Percentiles rank a stretch among this genome's conserved stretches.
Evolutionary conservation across 73 alveolate species (phyloP).

Genomic region (Blepharisma japonicum): DNA sequence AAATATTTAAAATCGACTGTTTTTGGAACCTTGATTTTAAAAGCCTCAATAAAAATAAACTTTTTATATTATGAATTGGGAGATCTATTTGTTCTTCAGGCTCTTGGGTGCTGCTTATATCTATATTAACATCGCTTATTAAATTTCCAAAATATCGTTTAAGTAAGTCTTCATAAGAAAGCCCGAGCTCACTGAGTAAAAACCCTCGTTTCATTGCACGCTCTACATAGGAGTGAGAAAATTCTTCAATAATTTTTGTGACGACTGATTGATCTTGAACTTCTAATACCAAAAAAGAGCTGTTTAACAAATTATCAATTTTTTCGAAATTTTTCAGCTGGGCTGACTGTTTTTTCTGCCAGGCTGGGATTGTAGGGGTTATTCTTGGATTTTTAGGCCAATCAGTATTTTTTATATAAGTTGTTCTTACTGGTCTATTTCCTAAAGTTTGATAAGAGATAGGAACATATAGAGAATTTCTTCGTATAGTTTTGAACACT

Average conservation of each 20-base stretch:
- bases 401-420: neutral
- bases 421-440: neutral
- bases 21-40: slow-evolving; percentile 11
- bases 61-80: neutral
- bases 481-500: neutral
- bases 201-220: neutral
- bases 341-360: neutral
- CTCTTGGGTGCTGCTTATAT: neutral
- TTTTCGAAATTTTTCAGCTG: neutral
- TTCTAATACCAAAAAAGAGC: neutral
- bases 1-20: neutral
- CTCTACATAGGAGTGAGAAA: neutral
- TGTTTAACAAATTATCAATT: slow-evolving; percentile 1
- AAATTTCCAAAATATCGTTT: neutral
- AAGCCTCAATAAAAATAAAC: neutral
- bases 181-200: neutral
- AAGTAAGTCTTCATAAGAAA: neutral
- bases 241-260: neutral
- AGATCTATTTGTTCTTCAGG: neutral
- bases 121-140: neutral
- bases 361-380: neutral
- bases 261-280: neutral
- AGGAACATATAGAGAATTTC: neutral
- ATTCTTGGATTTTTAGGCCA: neutral
- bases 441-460: neutral